phyloP scores from a whole-genome alignment of 2,329 filamentous ascomycete genomes.

The Eutypella sp. region DNA sequence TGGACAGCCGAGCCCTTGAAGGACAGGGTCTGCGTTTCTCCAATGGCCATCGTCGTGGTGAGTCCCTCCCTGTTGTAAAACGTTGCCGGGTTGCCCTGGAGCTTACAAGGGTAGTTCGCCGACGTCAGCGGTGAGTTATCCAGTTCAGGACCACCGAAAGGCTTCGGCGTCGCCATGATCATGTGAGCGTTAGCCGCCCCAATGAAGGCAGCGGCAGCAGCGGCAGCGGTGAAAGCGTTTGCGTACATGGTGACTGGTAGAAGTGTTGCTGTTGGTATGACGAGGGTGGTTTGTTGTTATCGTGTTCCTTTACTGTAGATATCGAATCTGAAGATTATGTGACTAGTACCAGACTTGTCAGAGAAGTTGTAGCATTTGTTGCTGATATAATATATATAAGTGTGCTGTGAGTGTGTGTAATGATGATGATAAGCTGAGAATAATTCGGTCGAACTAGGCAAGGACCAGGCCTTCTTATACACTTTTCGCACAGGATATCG shows the following conservation, averaged over 20 bases:
- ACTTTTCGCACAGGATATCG: too few species aligned
- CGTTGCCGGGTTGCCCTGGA: slow-evolving; percentile 23
- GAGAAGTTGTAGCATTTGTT: too few species aligned
- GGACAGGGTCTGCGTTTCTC: slow-evolving; percentile 40
- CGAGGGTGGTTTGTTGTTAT: too few species aligned
- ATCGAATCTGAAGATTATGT: too few species aligned
- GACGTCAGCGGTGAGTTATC: slow-evolving; percentile 54
- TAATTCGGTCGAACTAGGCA: too few species aligned
- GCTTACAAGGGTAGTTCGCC: slow-evolving; percentile 64
- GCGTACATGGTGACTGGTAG: slow-evolving; percentile 36
- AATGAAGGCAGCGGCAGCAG: slow-evolving; percentile 43
- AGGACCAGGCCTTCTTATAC: too few species aligned
- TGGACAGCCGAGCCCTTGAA: slow-evolving; percentile 61
- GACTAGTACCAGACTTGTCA: too few species aligned
- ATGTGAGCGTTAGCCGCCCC: slow-evolving; percentile 57
- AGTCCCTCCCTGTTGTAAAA: slow-evolving; percentile 35
- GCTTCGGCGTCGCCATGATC: slow-evolving; percentile 53
- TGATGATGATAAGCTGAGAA: too few species aligned
- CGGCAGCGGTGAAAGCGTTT: slow-evolving; percentile 21
- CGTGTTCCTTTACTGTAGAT: too few species aligned
- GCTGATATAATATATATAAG: too few species aligned
- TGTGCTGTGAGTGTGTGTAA: too few species aligned
- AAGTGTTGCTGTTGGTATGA: not conserved
- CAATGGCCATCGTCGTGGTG: slow-evolving; percentile 35
- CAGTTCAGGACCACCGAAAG: slow-evolving; percentile 41